A percentile compares a stretch with the other conserved stretches of the same genome.
Conservation (phyloP, 176 grass and related monocot genomes). For the Rhynchospora pubera region DNA sequence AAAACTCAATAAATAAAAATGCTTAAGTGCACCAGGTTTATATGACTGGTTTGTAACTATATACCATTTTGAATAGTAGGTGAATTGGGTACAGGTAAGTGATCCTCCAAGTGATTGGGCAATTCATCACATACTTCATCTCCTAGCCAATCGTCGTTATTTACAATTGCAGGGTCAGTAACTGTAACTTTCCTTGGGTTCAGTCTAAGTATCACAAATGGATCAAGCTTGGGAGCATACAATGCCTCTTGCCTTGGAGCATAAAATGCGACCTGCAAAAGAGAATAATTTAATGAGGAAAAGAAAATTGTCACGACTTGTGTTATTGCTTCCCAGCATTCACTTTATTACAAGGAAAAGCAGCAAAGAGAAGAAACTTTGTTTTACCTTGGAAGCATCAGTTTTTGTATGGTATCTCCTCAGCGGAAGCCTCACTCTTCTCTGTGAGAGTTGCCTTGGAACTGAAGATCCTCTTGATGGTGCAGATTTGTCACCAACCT, state of each 20-base stretch:
- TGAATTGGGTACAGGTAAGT: not conserved
- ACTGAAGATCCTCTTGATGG: not conserved
- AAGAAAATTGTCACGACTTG: not conserved
- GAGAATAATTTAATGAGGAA: not conserved
- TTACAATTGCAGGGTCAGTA: not conserved
- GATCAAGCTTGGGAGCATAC: conserved; percentile 15
- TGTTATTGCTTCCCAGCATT: not conserved
- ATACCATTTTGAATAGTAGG: conserved; percentile 7
- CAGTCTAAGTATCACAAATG: conserved; percentile 20
- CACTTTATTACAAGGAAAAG: not conserved
- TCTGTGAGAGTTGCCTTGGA: conserved; percentile 19
- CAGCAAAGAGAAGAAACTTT: not conserved
- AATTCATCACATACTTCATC: conserved; percentile 3
- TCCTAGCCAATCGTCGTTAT: not conserved
- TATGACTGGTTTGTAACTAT: not conserved
- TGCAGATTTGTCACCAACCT: conserved; percentile 1
- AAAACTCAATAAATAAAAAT: conserved; percentile 3
- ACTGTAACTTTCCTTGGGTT: conserved; percentile 7
- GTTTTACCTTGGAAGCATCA: conserved; percentile 14
- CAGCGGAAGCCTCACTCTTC: conserved; percentile 22
- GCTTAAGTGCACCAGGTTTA: not conserved
- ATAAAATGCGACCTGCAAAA: conserved; percentile 19
- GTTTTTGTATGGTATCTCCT: conserved; percentile 21
- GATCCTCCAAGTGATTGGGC: not conserved
- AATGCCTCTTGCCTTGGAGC: not conserved